Evolutionary conservation across 306 rosid genomes (phyloP), one percentile per base, ranked within the genome.

Genomic region (Cucurbita moschata): DNA sequence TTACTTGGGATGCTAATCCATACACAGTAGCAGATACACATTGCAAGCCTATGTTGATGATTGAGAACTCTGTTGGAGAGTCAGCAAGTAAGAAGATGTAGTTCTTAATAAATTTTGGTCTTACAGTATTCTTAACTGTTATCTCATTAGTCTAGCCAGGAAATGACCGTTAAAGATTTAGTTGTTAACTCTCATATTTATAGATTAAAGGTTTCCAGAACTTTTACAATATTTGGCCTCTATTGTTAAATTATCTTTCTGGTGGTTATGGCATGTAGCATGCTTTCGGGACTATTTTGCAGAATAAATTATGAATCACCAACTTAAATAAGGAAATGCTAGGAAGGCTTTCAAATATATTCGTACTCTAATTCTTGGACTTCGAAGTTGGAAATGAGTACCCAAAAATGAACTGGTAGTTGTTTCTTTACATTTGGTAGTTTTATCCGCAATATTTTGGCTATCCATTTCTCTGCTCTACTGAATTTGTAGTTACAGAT

Each of bases 1-100:
- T 80, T 75, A 83, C 75, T 76, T 93, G 97, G 96, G 94, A 86
- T 67, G 83, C 73, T 42, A 90, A 90, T 58, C 83, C 94, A 30
- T 86, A 68, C 82, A 87, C 92, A 70, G 79, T 79, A 72, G 89
- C 82, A 77, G 87, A 86, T 80, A 82, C 90, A 44, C 87, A 82
- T 75, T 83, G 90, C 81, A 86, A 87, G 79, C 78, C 81, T 53
- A 82, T 82, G 64, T 81, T 77, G 76, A 78, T 87, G 86, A 74
- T 90, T 46, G 79, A 67, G 77, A 85, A 69, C 75, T 79, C 82
- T 70, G 73, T 78, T 26, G 81, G 82, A 77, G 77, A 81, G 76
- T 80, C 82, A 62, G 84, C 81, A 47, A 72, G 81, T 84, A 83
- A 88, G 86, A 49, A 40, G 77, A 40, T 77, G 62, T 11, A 61